Evolutionary conservation across 2,329 filamentous ascomycete species (phyloP).

Genomic region (Sporothrix brunneoviolacea): DNA sequence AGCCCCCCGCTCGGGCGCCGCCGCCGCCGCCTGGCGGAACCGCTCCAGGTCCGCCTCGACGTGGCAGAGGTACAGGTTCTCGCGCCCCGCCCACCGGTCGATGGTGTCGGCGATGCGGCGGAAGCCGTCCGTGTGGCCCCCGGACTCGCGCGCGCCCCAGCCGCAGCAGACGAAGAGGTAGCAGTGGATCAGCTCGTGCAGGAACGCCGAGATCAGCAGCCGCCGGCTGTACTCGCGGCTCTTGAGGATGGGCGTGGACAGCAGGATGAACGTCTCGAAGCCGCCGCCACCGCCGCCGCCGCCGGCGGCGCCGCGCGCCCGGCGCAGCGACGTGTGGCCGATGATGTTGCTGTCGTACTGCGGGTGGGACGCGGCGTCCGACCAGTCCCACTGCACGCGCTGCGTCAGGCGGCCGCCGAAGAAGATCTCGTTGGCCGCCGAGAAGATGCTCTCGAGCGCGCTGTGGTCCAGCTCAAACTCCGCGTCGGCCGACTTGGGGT

Average conservation of each 20-base stretch:
- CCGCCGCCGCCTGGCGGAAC: slow-evolving; percentile 15
- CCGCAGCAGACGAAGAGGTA: slow-evolving; percentile 59
- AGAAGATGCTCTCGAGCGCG: slow-evolving; percentile 52
- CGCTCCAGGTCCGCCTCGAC: slow-evolving; percentile 53
- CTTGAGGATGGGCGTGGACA: slow-evolving; percentile 53
- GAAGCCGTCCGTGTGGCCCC: slow-evolving; percentile 57
- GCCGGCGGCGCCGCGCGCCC: no score
- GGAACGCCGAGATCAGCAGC: slow-evolving; percentile 56
- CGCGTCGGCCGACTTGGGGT: slow-evolving; percentile 37
- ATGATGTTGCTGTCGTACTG: slow-evolving; percentile 51
- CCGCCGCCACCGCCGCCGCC: no score
- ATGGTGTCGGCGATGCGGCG: slow-evolving; percentile 52
- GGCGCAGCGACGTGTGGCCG: slow-evolving; percentile 55
- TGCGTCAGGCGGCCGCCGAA: slow-evolving; percentile 49
- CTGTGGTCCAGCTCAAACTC: slow-evolving; percentile 51
- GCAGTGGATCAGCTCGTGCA: slow-evolving; percentile 62
- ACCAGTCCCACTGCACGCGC: slow-evolving; percentile 59
- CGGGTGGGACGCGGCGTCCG: slow-evolving; percentile 38
- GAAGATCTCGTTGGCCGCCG: slow-evolving; percentile 56
- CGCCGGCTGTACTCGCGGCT: slow-evolving; percentile 50
- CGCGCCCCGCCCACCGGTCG: slow-evolving; percentile 53
- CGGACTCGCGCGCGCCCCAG: slow-evolving; percentile 46
- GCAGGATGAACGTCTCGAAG: slow-evolving; percentile 56
- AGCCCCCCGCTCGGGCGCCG: no score
- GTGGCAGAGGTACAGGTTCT: slow-evolving; percentile 48